Evolutionary conservation across 2,329 filamentous ascomycete genomes (phyloP), one percentile per base, ranked within the genome.

Genomic region (Nemania diffusa): DNA sequence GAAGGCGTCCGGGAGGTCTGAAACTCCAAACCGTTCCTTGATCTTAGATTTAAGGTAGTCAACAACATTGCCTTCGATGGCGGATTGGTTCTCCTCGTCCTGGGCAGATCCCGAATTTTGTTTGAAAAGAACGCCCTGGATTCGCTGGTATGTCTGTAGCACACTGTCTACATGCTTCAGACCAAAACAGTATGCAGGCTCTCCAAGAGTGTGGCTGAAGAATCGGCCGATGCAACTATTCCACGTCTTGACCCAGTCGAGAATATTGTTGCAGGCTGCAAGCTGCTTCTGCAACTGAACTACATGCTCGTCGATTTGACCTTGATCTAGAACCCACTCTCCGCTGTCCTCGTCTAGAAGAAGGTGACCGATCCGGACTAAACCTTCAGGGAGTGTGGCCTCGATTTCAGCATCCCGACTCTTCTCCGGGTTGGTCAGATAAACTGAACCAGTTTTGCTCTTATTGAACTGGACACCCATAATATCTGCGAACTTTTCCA

Each of bases 361-460:
- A 52, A 89, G 78, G 72, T 88, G 87, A 0, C 87, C 87, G 81
- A 87, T 87, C 17, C 81, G 81, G 40, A 89, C 83, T 1, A 82
- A 77, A 0, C 87, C 87, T 9, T 74, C 55, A 0, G 87, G 87
- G n/a, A 89, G 79, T 17, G 61, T 63, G 22, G 71, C 67, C 17
- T 69, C 71, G 17, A 72, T 70, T 8, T 57, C 40, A n/a, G 61
- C 20, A 70, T 74, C 70, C 61, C 62, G 68, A 15, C 48, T 71
- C 70, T 60, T 75, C 20, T 57, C 67, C 26, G 69, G 62, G 11
- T 65, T 57, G 1, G 67, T 66, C 17, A 83, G 71, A 46, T 79
- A 80, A 5, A 80, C 78, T 11, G 79, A 81, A 0, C 81, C 81
- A 1, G 81, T 82, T 63, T 82, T 82, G 48, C 72, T 75, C 46